Base-by-base conservation (phyloP, 306 rosid genomes). In the Castanopsis chinensis region DNA sequence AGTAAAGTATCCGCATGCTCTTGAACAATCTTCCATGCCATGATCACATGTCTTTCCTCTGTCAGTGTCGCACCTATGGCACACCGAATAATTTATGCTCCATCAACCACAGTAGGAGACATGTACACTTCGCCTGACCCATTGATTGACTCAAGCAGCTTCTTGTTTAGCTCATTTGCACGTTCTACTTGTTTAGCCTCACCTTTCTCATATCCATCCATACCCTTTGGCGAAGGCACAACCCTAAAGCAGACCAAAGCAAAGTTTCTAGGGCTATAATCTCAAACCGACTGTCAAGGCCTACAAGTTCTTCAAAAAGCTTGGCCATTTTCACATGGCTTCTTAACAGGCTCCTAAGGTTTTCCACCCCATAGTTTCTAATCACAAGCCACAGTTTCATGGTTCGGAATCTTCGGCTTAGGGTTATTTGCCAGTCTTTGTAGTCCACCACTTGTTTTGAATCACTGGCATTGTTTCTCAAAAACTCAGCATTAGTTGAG, bases 191-290 rank as follows among this genome's bases (percentile, higher is more conserved):
- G 13, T 1, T 20, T 8, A 8, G 11, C 67, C 1, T 60, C 25
- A 55, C 21, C 25, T 19, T 55, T 2, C 7, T 21, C 60, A 55
- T 55, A 5, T 55, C 21, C 5, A 18, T 55, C 63, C 28, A 23
- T 12, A 6, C 37, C 17, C 13, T 35, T 43, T 14, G 74, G 67
- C 1, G 33, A 9, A 5, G 76, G 64, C 0, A 52, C 69, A 41
- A 85, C 1, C 70, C 88, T 73, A 3, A 85, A 85, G n/a, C 85
- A 85, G 12, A 85, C 83, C 78, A 71, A 1, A 43, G 82, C 51
- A 5, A 85, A 85, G 0, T 56, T 77, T 56, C 82, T 81, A 3
- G 85, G 9, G 41, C 83, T 2, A 78, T 80, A 19, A 85, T 5
- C 68, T 73, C 85, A 33, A 85, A 85, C 80, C 78, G 43, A n/a